Base-by-base conservation (phyloP, 106 monocot genomes). In the Phalaenopsis aphrodite region DNA sequence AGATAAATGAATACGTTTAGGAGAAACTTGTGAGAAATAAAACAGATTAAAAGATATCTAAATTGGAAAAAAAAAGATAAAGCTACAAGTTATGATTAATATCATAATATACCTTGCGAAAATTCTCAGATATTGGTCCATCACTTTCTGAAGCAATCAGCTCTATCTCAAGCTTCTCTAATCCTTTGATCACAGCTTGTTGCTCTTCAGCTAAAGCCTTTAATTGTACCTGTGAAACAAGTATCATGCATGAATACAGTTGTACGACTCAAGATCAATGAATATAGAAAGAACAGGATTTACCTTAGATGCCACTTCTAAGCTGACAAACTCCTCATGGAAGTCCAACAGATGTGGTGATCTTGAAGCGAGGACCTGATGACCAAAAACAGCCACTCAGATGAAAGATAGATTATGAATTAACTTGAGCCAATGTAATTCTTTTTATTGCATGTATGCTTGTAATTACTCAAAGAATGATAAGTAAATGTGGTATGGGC, bases 301-400 rank as follows among this genome's bases (percentile, higher is more conserved):
- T 83, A 95, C 95, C 93, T 93, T 95, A 80, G 95, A 86, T 86
- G 95, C 87, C 80, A 86, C 79, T 85, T 95, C 95, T 79, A 95
- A 84, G 76, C 91, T 93, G 57, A 81, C 64, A 58, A 95, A 86
- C 85, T 88, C 89, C 77, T 82, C 86, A 73, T 95, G 86, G 71
- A 95, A 93, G 78, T 95, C 86, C 49, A 95, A 67, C 76, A 95
- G 86, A 76, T 93, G 77, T 42, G 93, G 77, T 75, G 93, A 93
- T 76, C 79, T 93, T 82, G 91, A 85, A 56, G 89, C 95, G 86
- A 95, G 89, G 65, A 91, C 93, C 95, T 95, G 88, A 83, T 83
- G 21, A 38, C 30, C 75, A 77, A 38, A 80, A 37, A 43, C 24
- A 85, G 74, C 17, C 56, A 38, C 61, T 61, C 38, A 69, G 30